Evolutionary conservation across 331 rosid species (phyloP).

Genomic region (Phaseolus coccineus): DNA sequence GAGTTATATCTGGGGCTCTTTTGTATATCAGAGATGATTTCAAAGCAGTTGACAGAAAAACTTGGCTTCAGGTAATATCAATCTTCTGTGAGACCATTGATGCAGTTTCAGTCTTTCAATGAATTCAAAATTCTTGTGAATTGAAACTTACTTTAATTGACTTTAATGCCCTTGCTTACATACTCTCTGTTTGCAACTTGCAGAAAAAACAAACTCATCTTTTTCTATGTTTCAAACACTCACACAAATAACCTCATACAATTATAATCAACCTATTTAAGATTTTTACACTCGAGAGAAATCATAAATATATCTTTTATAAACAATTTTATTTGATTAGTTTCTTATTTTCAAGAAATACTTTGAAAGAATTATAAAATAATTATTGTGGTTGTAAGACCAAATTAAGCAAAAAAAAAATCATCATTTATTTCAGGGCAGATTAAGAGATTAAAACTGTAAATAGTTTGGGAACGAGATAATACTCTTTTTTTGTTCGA

Average conservation of each 20-base stretch:
- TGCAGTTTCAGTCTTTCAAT: not conserved
- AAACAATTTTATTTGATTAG: too few species aligned
- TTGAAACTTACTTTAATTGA: constrained; percentile 32
- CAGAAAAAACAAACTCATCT: constrained; percentile 12
- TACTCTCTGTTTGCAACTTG: constrained; percentile 26
- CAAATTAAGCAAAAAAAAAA: too few species aligned
- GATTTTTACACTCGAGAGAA: too few species aligned
- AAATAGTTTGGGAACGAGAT: too few species aligned
- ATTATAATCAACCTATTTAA: too few species aligned
- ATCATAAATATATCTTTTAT: too few species aligned
- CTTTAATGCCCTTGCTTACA: constrained; percentile 37
- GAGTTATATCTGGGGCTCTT: constrained; percentile 77
- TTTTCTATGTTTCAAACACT: constrained; percentile 6
- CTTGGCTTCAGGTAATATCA: constrained; percentile 62
- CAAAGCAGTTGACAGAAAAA: constrained; percentile 53
- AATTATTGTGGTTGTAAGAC: too few species aligned
- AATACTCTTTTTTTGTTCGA: not conserved
- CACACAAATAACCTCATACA: not conserved
- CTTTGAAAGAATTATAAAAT: too few species aligned
- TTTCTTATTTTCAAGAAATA: too few species aligned
- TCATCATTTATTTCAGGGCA: too few species aligned
- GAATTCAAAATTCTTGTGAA: constrained; percentile 32
- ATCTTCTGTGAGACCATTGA: not conserved
- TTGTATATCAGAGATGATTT: constrained; percentile 68
- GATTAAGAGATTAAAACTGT: too few species aligned